These are phyloP conservation scores for Cryphonectria japonica DNA, from an alignment of 2,329 filamentous ascomycete species.

Conservation along the genomic window DNA sequence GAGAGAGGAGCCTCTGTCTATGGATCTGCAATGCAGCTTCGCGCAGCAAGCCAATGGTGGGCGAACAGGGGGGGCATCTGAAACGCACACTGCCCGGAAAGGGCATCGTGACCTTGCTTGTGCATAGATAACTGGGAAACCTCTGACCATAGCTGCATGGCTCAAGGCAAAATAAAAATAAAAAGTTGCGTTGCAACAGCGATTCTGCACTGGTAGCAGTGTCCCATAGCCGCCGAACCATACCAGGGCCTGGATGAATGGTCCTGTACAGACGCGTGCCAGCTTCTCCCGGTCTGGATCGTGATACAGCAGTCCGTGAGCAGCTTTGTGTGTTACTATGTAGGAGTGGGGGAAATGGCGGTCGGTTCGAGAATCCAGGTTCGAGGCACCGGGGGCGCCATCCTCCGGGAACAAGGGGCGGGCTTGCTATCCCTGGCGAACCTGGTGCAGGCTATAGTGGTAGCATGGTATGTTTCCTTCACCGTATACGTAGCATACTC, in stretches of 20 bases:
- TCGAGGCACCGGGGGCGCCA: not conserved
- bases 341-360: not conserved
- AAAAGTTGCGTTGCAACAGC: not conserved
- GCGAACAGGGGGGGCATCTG: slow-evolving; percentile 14
- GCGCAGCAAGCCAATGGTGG: slow-evolving; percentile 10
- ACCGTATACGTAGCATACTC: not conserved
- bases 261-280: not conserved
- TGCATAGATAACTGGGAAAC: slow-evolving; percentile 1
- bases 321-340: not conserved
- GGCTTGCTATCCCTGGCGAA: not conserved
- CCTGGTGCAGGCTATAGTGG: not conserved
- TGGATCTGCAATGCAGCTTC: slow-evolving; percentile 19
- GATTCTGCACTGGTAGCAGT: not conserved
- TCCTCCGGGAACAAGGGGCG: slow-evolving; percentile 1
- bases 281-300: not conserved
- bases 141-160: not conserved
- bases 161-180: not conserved
- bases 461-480: not conserved
- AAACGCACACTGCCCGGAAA: slow-evolving; percentile 16
- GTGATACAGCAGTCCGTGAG: not conserved
- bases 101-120: slow-evolving; percentile 1
- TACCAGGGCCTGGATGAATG: not conserved
- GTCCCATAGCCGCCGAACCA: not conserved
- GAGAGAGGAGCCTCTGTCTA: slow-evolving; percentile 6
- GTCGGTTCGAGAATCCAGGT: not conserved